A percentile compares a stretch with the other conserved stretches of the same genome.
phyloP scores from a whole-genome alignment of 2,329 filamentous ascomycete species.

The Penicillium sumatraense region DNA sequence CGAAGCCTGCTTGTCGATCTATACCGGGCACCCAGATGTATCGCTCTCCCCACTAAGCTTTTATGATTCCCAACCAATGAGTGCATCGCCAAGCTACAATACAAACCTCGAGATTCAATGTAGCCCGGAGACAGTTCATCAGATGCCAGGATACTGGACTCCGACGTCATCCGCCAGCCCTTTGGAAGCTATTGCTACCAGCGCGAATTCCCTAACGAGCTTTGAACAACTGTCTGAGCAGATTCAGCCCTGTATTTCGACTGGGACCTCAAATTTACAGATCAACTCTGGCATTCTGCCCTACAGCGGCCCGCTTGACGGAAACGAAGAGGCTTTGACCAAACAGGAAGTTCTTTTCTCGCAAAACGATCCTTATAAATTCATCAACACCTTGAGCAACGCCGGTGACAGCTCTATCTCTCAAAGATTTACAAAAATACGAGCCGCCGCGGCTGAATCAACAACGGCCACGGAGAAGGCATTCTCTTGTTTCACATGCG shows the following conservation, averaged over 20 bases:
- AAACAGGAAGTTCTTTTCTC: neutral
- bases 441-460: no score
- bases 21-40: slow-evolving; percentile 24
- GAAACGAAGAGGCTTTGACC: neutral
- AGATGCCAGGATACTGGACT: slow-evolving; percentile 29
- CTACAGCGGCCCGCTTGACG: neutral
- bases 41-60: slow-evolving; percentile 30
- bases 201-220: slow-evolving; percentile 13
- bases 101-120: slow-evolving; percentile 21
- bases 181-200: slow-evolving; percentile 12
- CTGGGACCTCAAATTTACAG: neutral
- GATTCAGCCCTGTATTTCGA: neutral
- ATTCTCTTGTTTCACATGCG: slow-evolving; percentile 75
- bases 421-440: slow-evolving; percentile 1
- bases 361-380: neutral
- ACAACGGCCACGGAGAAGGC: slow-evolving; percentile 43
- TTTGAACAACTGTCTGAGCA: slow-evolving; percentile 6
- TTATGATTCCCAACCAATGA: slow-evolving; percentile 28
- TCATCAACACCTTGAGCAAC: neutral
- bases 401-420: neutral
- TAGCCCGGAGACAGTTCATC: slow-evolving; percentile 16
- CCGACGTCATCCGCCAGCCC: slow-evolving; percentile 26
- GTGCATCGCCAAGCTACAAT: slow-evolving; percentile 31
- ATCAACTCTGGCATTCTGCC: neutral
- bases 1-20: slow-evolving; percentile 28